These are phyloP conservation scores for Lactarius trivialis DNA, from an alignment of 768 basidiomycete species.

Conservation along the genomic window DNA sequence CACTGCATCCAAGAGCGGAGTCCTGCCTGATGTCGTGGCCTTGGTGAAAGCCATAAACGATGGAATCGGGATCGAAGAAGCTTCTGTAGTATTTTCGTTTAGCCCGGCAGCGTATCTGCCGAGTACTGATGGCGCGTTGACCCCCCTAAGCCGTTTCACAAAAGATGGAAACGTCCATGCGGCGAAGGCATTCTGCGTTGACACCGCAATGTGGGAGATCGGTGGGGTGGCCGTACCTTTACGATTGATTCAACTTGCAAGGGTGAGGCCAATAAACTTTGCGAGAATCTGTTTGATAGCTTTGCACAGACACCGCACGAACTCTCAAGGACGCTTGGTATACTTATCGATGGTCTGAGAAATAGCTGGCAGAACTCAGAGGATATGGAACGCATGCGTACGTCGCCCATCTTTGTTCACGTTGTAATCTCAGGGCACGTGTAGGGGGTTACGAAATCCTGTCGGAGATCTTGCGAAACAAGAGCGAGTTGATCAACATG, in stretches of 20 bases:
- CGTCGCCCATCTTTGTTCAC: conserved; percentile 27
- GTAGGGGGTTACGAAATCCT: conserved; percentile 86
- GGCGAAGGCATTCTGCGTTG: conserved; percentile 57
- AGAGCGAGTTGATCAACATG: conserved; percentile 69
- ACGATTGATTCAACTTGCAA: conserved; percentile 68
- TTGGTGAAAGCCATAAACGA: conserved; percentile 48
- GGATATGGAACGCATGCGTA: conserved; percentile 86
- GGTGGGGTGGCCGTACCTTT: conserved; percentile 75
- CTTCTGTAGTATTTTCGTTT: conserved; percentile 36
- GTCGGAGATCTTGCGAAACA: conserved; percentile 62
- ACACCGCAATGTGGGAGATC: conserved; percentile 72
- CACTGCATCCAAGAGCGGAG: conserved; percentile 32
- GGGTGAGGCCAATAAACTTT: conserved; percentile 37
- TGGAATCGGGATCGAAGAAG: conserved; percentile 39
- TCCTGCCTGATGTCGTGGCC: conserved; percentile 29
- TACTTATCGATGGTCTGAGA: conserved; percentile 70
- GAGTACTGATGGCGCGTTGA: conserved; percentile 9
- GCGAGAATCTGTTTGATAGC: neutral
- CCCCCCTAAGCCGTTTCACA: conserved; percentile 14
- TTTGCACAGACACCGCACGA: conserved; percentile 61
- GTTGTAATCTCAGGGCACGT: neutral
- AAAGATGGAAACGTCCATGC: conserved; percentile 50
- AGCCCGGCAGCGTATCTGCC: conserved; percentile 28
- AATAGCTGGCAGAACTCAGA: conserved; percentile 92
- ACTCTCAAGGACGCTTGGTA: conserved; percentile 60